Evolutionary conservation across 1,139 yeast genomes (phyloP).

Genomic region (Magnusiomyces tetraspermus): DNA sequence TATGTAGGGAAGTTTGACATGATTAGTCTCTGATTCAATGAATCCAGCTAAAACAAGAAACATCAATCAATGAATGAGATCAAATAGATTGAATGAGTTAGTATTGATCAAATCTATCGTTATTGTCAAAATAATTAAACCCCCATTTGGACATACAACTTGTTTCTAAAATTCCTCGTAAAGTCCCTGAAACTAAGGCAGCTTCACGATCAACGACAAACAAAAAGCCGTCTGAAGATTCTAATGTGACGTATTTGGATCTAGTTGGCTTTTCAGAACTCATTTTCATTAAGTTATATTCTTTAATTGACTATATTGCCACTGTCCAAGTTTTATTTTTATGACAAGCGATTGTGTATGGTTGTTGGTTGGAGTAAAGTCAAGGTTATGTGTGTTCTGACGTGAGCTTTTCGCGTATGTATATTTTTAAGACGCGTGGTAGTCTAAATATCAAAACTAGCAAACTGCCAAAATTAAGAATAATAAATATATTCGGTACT

Average conservation of each 20-base stretch:
- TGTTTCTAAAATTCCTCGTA: slow-evolving; percentile 53
- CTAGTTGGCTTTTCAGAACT: slow-evolving; percentile 6
- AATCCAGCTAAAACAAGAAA: slow-evolving; percentile 28
- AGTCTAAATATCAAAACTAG: too few species aligned
- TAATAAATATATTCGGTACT: neutral
- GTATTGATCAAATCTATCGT: neutral
- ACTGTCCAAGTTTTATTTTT: neutral
- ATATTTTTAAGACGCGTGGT: too few species aligned
- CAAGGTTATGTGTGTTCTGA: too few species aligned
- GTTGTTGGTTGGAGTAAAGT: neutral
- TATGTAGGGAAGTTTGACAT: slow-evolving; percentile 47
- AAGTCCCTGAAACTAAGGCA: slow-evolving; percentile 75
- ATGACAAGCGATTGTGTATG: neutral
- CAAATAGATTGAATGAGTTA: too few species aligned
- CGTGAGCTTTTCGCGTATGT: too few species aligned
- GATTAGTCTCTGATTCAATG: slow-evolving; percentile 44
- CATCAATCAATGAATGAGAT: too few species aligned
- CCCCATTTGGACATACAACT: slow-evolving; percentile 21
- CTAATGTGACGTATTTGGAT: slow-evolving; percentile 48
- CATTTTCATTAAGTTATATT: neutral
- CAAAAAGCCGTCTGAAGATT: slow-evolving; percentile 65
- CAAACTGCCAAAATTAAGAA: too few species aligned
- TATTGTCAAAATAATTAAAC: neutral
- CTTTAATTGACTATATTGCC: too few species aligned
- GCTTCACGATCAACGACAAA: slow-evolving; percentile 64